These are phyloP conservation scores for Raphanus hybrid DNA, from an alignment of 441 rosid species.

Conservation along the genomic window DNA sequence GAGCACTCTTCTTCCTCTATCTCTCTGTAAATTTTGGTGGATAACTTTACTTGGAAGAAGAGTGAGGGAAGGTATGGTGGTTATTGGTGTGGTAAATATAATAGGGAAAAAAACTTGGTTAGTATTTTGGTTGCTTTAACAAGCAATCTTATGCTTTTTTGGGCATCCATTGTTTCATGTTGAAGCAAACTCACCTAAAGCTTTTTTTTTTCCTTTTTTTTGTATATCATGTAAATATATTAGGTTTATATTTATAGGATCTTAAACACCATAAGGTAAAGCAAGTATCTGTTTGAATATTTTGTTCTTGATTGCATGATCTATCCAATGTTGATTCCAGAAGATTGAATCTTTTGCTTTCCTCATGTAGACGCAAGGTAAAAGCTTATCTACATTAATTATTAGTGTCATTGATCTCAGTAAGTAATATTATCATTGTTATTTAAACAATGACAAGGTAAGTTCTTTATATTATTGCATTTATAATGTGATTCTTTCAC, in stretches of 20 bases:
- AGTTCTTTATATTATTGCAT: neutral
- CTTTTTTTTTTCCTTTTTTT: slow-evolving; percentile 35
- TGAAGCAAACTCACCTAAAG: slow-evolving; percentile 59
- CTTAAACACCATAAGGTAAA: slow-evolving; percentile 21
- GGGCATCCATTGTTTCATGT: slow-evolving; percentile 82
- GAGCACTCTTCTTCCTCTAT: slow-evolving; percentile 29
- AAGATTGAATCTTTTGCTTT: slow-evolving; percentile 53
- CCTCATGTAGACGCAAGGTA: slow-evolving; percentile 57
- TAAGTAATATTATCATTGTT: neutral
- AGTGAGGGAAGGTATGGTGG: slow-evolving; percentile 37
- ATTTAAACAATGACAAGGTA: neutral
- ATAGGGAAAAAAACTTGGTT: slow-evolving; percentile 40
- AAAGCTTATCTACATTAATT: slow-evolving; percentile 28
- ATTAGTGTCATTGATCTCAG: slow-evolving; percentile 12
- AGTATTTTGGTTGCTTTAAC: slow-evolving; percentile 70
- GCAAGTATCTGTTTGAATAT: slow-evolving; percentile 39
- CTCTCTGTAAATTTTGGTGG: slow-evolving; percentile 27
- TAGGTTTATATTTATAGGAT: slow-evolving; percentile 13
- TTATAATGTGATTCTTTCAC: neutral
- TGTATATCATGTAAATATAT: neutral
- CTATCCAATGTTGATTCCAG: slow-evolving; percentile 48
- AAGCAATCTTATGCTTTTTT: slow-evolving; percentile 54
- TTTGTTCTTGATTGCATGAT: slow-evolving; percentile 45
- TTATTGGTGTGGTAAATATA: slow-evolving; percentile 38
- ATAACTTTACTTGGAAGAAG: slow-evolving; percentile 43